Percentiles rank a stretch among this genome's conserved stretches.
Conservation (phyloP, 2,329 filamentous ascomycete genomes). For the Endoconidiophora laricicola region DNA sequence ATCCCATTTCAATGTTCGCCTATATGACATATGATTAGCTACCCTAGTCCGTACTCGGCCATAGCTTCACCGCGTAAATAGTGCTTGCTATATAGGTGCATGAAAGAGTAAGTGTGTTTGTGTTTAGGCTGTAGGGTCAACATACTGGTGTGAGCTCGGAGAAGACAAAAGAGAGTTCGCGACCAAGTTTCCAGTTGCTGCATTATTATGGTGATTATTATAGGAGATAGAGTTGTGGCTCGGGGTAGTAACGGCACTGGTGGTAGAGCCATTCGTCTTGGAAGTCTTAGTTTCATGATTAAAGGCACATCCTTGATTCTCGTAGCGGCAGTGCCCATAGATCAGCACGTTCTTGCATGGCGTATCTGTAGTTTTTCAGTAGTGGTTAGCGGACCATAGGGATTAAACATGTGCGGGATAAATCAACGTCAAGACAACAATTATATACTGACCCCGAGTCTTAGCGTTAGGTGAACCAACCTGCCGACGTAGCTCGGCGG, state of each 20-base stretch:
- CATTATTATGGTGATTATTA: constrained; percentile 7
- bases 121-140: neutral
- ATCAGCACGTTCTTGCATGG: constrained; percentile 85
- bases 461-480: constrained; percentile 41
- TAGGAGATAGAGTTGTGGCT: constrained; percentile 13
- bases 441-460: constrained; percentile 29
- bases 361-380: constrained; percentile 36
- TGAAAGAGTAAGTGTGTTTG: neutral
- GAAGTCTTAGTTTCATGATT: constrained; percentile 57
- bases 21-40: neutral
- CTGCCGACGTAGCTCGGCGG: constrained; percentile 32
- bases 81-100: neutral
- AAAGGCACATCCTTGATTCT: constrained; percentile 81
- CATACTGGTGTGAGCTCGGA: constrained; percentile 11
- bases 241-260: constrained; percentile 3
- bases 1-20: constrained; percentile 58
- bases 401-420: too few species aligned
- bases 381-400: neutral
- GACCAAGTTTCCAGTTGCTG: neutral
- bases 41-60: neutral
- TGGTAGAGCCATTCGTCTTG: constrained; percentile 4
- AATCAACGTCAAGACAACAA: too few species aligned
- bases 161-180: constrained; percentile 8
- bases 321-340: constrained; percentile 82
- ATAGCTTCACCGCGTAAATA: neutral